A percentile compares a stretch with the other conserved stretches of the same genome.
Evolutionary conservation across 2,329 filamentous ascomycete genomes (phyloP).

Genomic region (Diplodia mutila): DNA sequence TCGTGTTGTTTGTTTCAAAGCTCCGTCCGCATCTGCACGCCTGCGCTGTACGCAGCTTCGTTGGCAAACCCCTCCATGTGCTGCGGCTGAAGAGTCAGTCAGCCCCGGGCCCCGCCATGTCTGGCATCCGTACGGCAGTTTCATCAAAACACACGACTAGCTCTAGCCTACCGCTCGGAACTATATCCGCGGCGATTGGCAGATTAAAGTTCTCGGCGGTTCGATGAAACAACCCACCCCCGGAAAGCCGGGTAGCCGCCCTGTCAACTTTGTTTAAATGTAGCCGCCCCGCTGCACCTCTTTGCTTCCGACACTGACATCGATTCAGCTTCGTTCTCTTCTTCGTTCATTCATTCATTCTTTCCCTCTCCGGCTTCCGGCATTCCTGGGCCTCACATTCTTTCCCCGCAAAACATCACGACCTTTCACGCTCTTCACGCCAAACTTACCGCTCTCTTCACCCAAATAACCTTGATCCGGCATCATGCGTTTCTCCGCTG

Average conservation of each 20-base stretch:
- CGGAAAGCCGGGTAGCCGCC: neutral
- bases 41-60: too few relatives aligned
- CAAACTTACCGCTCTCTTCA: too few relatives aligned
- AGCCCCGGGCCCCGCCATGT: neutral
- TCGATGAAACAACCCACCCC: neutral
- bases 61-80: too few relatives aligned
- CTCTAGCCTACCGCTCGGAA: neutral
- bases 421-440: neutral
- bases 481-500: conserved; percentile 8
- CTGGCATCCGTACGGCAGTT: neutral
- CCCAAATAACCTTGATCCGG: too few relatives aligned
- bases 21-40: neutral
- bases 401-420: neutral
- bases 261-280: neutral
- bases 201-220: neutral
- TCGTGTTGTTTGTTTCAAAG: neutral
- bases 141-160: neutral
- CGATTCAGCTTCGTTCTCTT: neutral
- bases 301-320: neutral
- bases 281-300: neutral
- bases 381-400: neutral
- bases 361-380: neutral
- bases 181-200: neutral
- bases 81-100: too few relatives aligned
- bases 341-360: neutral